Base-by-base conservation (phyloP, 2,329 filamentous ascomycete genomes). In the Ascochyta viciae-villosae region DNA sequence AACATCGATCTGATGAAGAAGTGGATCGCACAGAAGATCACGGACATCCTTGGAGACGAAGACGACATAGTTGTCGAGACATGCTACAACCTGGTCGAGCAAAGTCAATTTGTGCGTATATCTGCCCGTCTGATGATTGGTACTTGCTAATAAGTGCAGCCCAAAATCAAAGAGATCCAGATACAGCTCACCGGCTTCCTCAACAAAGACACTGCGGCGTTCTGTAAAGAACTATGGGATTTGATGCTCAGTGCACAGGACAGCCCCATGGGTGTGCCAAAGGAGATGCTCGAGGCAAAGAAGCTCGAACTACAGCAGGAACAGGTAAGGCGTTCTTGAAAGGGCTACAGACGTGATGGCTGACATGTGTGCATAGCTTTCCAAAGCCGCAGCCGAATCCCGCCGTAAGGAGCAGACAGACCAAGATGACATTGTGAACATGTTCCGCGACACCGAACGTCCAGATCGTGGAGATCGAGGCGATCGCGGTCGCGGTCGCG, bases 1-100 rank as follows among this genome's bases (percentile, higher is more conserved):
- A 97, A 99, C 74, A 83, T 96, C 46, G 92, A 96, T 76, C 91
- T 99, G 52, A 96, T 99, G 87, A 97, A 97, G 84, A 97, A 92
- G 82, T 99, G 95, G 95, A 97, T 98, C 74, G 90, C 91, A 4
- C 86, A 88, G 68, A 91, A 89, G 75, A 91, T 99, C 53, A 90
- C 89, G 23, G 89, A 91, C 54, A 94, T 98, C 43, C 80, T 98
- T 38, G 90, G 90, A n/a, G 90, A 85, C 65, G 95, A 99, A 68
- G 95, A 99, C 73, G 95, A 99, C 72, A 92, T 99, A 45, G 90
- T 98, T 3, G 95, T 95, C 63, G 93, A 97, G 77, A 86, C 97
- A 41, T 85, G 85, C 66, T 88, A 85, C 77, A 86, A 87, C 54
- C 74, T 88, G 41, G 75, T 89, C 27, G 93, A 98, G 73, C 88